A percentile compares a stretch with the other conserved stretches of the same genome.
Evolutionary conservation across 352 stramenopile species (phyloP).

Genomic region (Globisporangium sylvaticum): DNA sequence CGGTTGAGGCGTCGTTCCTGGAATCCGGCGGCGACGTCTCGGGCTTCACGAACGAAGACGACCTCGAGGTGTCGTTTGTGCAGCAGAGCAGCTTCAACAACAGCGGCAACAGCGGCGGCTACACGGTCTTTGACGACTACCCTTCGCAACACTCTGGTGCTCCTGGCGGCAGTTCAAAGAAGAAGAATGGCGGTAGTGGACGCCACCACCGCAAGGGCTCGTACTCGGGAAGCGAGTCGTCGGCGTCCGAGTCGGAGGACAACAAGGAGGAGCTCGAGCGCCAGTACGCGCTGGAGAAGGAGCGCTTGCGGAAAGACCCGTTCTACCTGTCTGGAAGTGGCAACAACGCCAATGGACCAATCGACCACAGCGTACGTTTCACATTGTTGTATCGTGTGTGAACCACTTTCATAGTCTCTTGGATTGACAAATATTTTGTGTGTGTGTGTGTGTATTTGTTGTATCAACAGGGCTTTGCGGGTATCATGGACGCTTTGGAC

Average conservation of each 20-base stretch:
- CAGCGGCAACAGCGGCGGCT: conserved; percentile 9
- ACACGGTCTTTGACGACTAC: conserved; percentile 24
- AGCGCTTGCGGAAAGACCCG: conserved; percentile 67
- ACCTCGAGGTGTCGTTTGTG: conserved; percentile 80
- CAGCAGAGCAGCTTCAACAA: conserved; percentile 36
- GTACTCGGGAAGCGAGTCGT: conserved; percentile 26
- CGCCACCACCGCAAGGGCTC: conserved; percentile 36
- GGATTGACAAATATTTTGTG: conserved; percentile 12
- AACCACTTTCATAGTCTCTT: background rate
- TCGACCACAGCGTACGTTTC: conserved; percentile 28
- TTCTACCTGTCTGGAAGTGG: conserved; percentile 76
- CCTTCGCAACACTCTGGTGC: conserved; percentile 6
- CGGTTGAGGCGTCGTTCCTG: conserved; percentile 62
- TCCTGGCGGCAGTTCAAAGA: conserved; percentile 16
- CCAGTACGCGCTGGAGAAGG: conserved; percentile 49
- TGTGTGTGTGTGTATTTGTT: background rate
- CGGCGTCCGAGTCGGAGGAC: conserved; percentile 34
- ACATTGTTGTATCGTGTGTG: background rate
- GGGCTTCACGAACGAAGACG: conserved; percentile 61
- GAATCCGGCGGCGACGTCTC: conserved; percentile 68
- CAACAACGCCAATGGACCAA: conserved; percentile 25
- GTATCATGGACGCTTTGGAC: conserved; percentile 79
- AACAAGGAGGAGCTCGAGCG: conserved; percentile 38
- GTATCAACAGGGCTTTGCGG: conserved; percentile 50
- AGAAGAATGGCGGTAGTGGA: conserved; percentile 23